These are phyloP conservation scores for Golubevia pallescens DNA, from an alignment of 1,284 basidiomycete species.

Conservation along the genomic window DNA sequence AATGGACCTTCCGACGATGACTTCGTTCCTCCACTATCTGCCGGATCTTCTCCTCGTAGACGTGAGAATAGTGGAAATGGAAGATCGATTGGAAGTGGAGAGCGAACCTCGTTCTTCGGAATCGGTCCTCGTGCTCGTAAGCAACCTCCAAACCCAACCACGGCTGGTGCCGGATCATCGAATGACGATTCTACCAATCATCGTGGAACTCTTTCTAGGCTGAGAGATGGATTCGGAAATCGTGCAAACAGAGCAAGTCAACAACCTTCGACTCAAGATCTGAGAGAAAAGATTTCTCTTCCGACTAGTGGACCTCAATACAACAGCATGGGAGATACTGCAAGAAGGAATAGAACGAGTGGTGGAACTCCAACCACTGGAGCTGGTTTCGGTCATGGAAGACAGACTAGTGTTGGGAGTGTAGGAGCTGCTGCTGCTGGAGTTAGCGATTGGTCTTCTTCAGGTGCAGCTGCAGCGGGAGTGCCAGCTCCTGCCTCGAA, in stretches of 20 bases:
- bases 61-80: constrained; percentile 5
- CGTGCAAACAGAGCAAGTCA: too few relatives aligned
- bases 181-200: too few relatives aligned
- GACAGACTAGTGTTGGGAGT: constrained; percentile 19
- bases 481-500: constrained; percentile 38
- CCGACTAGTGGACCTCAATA: constrained; percentile 52
- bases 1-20: not conserved
- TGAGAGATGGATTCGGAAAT: too few relatives aligned
- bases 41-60: too few relatives aligned
- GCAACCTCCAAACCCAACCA: constrained; percentile 24
- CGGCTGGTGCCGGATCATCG: constrained; percentile 10
- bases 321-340: constrained; percentile 41
- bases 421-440: constrained; percentile 11
- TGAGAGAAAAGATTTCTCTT: constrained; percentile 58
- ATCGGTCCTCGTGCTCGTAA: constrained; percentile 35
- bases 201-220: too few relatives aligned
- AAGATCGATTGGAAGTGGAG: constrained; percentile 18
- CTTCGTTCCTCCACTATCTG: too few relatives aligned
- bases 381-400: constrained; percentile 8
- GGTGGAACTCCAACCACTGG: too few relatives aligned
- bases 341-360: constrained; percentile 22
- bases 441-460: constrained; percentile 14
- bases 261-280: constrained; percentile 5
- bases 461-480: constrained; percentile 25
- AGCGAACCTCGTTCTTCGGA: constrained; percentile 49